Percentiles rank a stretch among this genome's conserved stretches.
These are phyloP conservation scores for Trichosporon sp. DNA, from an alignment of 1,284 basidiomycete species.

Conservation along the genomic window DNA sequence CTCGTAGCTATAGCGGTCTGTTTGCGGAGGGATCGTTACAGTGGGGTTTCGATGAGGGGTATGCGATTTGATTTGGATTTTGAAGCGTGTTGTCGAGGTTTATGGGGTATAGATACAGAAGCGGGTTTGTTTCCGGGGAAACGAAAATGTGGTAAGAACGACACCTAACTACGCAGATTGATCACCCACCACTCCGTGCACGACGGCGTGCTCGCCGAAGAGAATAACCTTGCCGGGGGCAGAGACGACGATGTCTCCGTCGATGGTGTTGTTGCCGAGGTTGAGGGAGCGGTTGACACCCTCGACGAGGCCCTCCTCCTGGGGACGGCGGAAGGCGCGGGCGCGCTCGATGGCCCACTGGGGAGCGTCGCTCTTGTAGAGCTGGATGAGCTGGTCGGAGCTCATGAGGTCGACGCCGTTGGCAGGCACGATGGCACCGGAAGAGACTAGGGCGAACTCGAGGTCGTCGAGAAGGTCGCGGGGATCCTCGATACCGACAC, in stretches of 20 bases:
- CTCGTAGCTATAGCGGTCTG: constrained; percentile 93
- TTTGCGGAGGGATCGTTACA: not conserved
- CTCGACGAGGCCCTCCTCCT: constrained; percentile 40
- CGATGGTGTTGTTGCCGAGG: constrained; percentile 42
- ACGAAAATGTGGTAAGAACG: constrained; percentile 17
- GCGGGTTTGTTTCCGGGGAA: not conserved
- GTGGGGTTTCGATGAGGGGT: constrained; percentile 15
- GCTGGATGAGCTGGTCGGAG: constrained; percentile 39
- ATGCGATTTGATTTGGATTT: not conserved
- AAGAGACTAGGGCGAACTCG: constrained; percentile 85
- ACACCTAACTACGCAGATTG: constrained; percentile 23
- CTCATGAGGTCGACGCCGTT: constrained; percentile 39
- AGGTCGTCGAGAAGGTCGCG: constrained; percentile 93
- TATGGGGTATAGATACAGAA: constrained; percentile 15
- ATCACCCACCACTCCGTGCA: constrained; percentile 85
- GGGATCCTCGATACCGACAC: constrained; percentile 96
- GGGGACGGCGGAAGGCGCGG: constrained; percentile 46
- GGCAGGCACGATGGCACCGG: constrained; percentile 72
- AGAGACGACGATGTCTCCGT: constrained; percentile 71
- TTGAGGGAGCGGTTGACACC: constrained; percentile 44
- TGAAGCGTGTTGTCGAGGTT: not conserved
- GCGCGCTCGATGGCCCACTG: constrained; percentile 55
- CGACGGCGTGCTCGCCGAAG: constrained; percentile 98
- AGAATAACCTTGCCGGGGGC: constrained; percentile 98
- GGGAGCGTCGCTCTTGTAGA: constrained; percentile 46